Conservation (phyloP, 2,329 filamentous ascomycete species). For the Pseudogymnoascus sp. region DNA sequence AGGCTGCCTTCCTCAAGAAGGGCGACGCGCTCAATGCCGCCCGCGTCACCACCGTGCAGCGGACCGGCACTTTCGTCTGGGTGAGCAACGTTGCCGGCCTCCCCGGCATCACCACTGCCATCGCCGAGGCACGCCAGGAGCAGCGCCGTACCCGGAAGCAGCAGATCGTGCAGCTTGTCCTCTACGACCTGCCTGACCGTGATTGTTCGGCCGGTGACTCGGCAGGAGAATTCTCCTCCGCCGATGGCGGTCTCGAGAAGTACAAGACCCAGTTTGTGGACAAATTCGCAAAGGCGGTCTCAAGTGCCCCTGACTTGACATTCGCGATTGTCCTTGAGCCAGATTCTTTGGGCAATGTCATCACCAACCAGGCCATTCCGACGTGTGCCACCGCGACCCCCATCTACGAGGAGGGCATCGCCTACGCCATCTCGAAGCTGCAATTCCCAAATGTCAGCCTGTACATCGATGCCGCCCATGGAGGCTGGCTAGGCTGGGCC, state of each 20-base stretch:
- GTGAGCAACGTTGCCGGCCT: conserved; percentile 33
- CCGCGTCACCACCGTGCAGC: conserved; percentile 33
- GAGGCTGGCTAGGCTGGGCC: conserved; percentile 38
- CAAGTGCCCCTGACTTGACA: conserved; percentile 32
- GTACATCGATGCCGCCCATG: conserved; percentile 38
- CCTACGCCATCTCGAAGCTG: conserved; percentile 34
- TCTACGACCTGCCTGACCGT: conserved; percentile 40
- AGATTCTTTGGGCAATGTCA: conserved; percentile 37
- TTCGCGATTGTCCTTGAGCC: conserved; percentile 40
- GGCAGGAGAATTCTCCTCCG: conserved; percentile 34
- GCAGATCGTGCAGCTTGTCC: conserved; percentile 35
- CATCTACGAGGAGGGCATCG: conserved; percentile 36
- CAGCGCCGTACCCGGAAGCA: conserved; percentile 28
- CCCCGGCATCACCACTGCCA: conserved; percentile 33
- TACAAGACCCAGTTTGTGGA: conserved; percentile 38
- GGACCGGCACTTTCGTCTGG: conserved; percentile 39
- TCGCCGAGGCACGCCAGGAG: conserved; percentile 32
- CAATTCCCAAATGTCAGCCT: conserved; percentile 33
- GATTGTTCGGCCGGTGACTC: conserved; percentile 40
- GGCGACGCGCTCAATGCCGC: conserved; percentile 34
- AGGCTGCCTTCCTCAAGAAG: conserved; percentile 30
- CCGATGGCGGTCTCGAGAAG: conserved; percentile 31
- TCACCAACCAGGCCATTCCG: conserved; percentile 34
- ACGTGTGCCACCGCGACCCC: conserved; percentile 33
- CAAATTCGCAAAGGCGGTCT: conserved; percentile 33